A percentile compares a stretch with the other conserved stretches of the same genome.
Evolutionary conservation across 1,284 basidiomycete genomes (phyloP).

Genomic region (Xerocomus amazonicus): DNA sequence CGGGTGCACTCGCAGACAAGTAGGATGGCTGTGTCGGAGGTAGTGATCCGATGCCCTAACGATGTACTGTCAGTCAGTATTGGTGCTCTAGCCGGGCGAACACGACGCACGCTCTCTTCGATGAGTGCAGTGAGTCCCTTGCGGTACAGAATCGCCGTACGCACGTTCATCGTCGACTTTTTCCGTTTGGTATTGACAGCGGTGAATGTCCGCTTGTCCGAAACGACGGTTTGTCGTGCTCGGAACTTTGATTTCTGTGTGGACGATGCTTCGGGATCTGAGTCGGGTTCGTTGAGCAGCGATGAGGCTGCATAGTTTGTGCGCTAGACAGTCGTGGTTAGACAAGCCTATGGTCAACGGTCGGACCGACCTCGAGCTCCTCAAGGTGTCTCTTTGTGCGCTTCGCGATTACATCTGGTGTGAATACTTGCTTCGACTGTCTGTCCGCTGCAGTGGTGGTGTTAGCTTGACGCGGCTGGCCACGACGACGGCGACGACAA

Average conservation of each 20-base stretch:
- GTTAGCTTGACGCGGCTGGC: constrained; percentile 8
- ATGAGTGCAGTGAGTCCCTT: constrained; percentile 68
- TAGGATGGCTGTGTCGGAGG: constrained; percentile 54
- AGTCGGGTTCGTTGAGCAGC: constrained; percentile 45
- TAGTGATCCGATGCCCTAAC: constrained; percentile 55
- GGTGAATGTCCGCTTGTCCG: constrained; percentile 59
- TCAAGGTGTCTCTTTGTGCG: constrained; percentile 73
- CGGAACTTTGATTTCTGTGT: constrained; percentile 51
- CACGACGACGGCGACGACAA: background rate
- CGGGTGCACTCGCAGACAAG: constrained; percentile 50
- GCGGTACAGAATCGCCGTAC: constrained; percentile 74
- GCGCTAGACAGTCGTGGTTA: constrained; percentile 40
- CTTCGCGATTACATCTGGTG: constrained; percentile 66
- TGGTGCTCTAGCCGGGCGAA: background rate
- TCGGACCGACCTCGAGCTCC: constrained; percentile 64
- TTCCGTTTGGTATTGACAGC: constrained; percentile 48
- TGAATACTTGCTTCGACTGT: constrained; percentile 47
- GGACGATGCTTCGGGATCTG: constrained; percentile 30
- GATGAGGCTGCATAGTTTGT: constrained; percentile 69
- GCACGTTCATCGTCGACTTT: constrained; percentile 76
- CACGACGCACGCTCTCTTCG: constrained; percentile 68
- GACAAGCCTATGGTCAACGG: background rate
- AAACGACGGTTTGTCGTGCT: constrained; percentile 62
- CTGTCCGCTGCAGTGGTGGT: constrained; percentile 36
- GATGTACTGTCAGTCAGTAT: background rate